phyloP scores from a whole-genome alignment of 768 basidiomycete species.

The Lactarius sp. region DNA sequence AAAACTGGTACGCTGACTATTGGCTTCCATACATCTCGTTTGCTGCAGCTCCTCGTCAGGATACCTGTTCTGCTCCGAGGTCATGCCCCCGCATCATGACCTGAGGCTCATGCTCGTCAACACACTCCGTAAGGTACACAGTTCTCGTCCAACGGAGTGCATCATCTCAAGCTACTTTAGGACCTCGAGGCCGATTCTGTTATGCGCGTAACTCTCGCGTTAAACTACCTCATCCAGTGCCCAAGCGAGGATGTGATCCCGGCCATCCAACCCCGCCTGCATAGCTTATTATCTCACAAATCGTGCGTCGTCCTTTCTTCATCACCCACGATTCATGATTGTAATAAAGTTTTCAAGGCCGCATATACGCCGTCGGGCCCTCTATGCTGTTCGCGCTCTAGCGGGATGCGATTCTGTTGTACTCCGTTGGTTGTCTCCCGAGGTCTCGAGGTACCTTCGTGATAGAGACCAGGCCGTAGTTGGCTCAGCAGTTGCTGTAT shows the following conservation, averaged over 20 bases:
- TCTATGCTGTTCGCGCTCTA: conserved; percentile 21
- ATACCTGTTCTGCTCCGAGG: conserved; percentile 69
- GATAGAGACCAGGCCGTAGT: conserved; percentile 21
- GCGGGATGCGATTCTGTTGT: conserved; percentile 13
- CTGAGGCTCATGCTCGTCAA: conserved; percentile 82
- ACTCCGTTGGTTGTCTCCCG: conserved; percentile 15
- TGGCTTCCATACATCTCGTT: not conserved
- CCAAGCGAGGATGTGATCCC: conserved; percentile 68
- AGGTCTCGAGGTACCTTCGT: conserved; percentile 17
- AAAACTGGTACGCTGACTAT: conserved; percentile 48
- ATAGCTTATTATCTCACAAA: conserved; percentile 62
- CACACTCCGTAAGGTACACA: conserved; percentile 68
- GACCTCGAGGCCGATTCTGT: conserved; percentile 61
- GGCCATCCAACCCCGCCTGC: conserved; percentile 63
- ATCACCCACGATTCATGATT: not conserved
- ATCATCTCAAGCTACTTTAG: conserved; percentile 36
- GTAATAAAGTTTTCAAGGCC: not conserved
- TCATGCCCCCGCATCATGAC: conserved; percentile 67
- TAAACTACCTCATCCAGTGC: conserved; percentile 60
- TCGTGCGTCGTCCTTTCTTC: conserved; percentile 57
- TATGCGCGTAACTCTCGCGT: conserved; percentile 61
- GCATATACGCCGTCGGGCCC: conserved; percentile 10
- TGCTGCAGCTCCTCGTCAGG: conserved; percentile 39
- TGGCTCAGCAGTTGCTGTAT: conserved; percentile 18
- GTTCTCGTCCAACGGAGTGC: not conserved